Conservation (phyloP, 2,329 filamentous ascomycete genomes). For the Xylariaceae sp. region DNA sequence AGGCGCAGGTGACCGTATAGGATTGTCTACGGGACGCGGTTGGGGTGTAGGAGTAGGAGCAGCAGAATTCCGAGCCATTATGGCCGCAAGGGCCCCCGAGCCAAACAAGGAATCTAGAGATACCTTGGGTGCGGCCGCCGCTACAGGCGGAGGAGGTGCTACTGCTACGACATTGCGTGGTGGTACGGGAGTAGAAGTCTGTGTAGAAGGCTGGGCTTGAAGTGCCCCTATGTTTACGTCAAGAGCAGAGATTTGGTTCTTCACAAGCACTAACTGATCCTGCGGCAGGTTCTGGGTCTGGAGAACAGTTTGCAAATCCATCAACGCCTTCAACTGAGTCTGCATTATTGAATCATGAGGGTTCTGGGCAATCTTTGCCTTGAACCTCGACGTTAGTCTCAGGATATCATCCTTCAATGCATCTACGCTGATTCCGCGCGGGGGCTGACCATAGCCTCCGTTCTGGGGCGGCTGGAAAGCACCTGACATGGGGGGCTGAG, state of each 20-base stretch:
- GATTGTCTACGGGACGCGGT: conserved; percentile 38
- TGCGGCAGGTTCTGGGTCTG: conserved; percentile 74
- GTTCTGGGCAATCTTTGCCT: conserved; percentile 71
- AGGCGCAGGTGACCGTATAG: conserved; percentile 51
- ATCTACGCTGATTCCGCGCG: conserved; percentile 61
- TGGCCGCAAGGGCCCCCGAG: conserved; percentile 56
- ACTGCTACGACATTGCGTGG: conserved; percentile 35
- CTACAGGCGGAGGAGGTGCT: conserved; percentile 30
- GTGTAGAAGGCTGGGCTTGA: conserved; percentile 41
- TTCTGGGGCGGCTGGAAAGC: conserved; percentile 43
- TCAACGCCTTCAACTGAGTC: conserved; percentile 76
- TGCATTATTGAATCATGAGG: conserved; percentile 74
- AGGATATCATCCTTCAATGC: conserved; percentile 81
- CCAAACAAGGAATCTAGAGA: conserved; percentile 60
- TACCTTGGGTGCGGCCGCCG: conserved; percentile 37
- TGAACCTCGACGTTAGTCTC: conserved; percentile 69
- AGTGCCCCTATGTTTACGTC: conserved; percentile 59
- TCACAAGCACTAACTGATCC: conserved; percentile 80
- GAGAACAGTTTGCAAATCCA: conserved; percentile 80
- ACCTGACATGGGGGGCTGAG: conserved; percentile 38
- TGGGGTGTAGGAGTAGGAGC: conserved; percentile 48
- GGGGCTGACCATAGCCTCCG: conserved; percentile 39
- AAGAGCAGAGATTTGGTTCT: conserved; percentile 79
- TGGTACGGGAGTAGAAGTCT: conserved; percentile 40
- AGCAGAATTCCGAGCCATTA: conserved; percentile 54